Evolutionary conservation across 2,329 filamentous ascomycete genomes (phyloP), one percentile per base, ranked within the genome.

Genomic region (Dothistroma septosporum): DNA sequence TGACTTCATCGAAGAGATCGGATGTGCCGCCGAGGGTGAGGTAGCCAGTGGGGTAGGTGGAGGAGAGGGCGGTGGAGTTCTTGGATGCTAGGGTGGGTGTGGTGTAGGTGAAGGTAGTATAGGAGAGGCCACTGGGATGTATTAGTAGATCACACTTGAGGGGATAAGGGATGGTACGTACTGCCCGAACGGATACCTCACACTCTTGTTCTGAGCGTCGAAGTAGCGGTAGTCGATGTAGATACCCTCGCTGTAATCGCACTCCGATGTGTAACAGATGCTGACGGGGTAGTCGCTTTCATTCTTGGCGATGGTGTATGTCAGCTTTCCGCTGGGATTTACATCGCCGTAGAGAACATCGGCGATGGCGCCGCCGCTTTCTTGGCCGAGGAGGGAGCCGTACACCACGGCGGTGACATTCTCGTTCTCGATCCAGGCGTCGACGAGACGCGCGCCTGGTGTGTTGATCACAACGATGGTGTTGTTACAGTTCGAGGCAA

Each of bases 1-100:
- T 87, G 0, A 87, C 79, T 0, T 79, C 73, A 46, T 89, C 82
- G 80, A 85, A 92, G 0, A 92, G 80, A 37, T 64, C 62, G 5
- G 60, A 31, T 66, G 76, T 80, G 57, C 87, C 78, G 5, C 80
- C 80, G 0, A 85, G 82, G 0, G 79, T 76, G 24, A 85, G 85
- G 69, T 89, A 87, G 55, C 82, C 79, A 22, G 61, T 59, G 8
- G 60, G 58, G 47, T 66, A 60, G 35, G 49, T 58, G 7, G 53
- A 62, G 28, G 22, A n/a, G 1, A 64, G 52, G 19, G 62, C 60
- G 11, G 62, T 60, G 7, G 54, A 7, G 55, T 64, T 60, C 3
- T 60, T 64, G 1, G 56, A 44, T 1, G 58, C 31, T 16, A 61
- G 22, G 5, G 49, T 55, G 9, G 63, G 50, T 35, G 58, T 32